Evolutionary conservation across 768 basidiomycete genomes (phyloP).

Genomic region (Coprinopsis strossmayeri): DNA sequence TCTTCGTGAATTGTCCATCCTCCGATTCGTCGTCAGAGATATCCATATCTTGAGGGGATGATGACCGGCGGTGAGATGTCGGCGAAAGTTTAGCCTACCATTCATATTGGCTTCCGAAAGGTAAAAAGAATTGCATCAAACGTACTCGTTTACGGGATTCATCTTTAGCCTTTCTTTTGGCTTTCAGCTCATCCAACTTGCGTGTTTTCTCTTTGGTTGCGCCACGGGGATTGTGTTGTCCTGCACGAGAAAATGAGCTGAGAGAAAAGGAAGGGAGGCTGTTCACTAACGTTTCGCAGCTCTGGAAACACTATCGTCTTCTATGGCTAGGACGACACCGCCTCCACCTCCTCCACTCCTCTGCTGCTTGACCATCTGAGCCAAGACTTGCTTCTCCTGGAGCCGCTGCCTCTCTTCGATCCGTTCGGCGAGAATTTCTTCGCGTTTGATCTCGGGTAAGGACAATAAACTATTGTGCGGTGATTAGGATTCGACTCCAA

Average conservation of each 20-base stretch:
- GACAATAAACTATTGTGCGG: slow-evolving; percentile 51
- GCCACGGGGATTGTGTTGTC: slow-evolving; percentile 68
- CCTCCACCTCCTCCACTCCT: slow-evolving; percentile 36
- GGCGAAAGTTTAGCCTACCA: slow-evolving; percentile 29
- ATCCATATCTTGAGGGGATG: slow-evolving; percentile 83
- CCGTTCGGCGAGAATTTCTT: slow-evolving; percentile 76
- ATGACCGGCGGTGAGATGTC: slow-evolving; percentile 64
- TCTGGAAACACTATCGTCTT: slow-evolving; percentile 57
- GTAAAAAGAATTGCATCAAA: neutral
- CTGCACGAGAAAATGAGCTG: slow-evolving; percentile 28
- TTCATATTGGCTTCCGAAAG: neutral
- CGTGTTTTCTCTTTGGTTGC: slow-evolving; percentile 75
- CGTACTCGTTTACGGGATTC: slow-evolving; percentile 72
- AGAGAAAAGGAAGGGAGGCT: slow-evolving; percentile 10
- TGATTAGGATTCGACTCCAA: neutral
- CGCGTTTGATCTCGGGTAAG: slow-evolving; percentile 85
- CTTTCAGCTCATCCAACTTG: slow-evolving; percentile 81
- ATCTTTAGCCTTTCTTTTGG: slow-evolving; percentile 80
- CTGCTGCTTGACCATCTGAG: slow-evolving; percentile 68
- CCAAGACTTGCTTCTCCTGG: slow-evolving; percentile 63
- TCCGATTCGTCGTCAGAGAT: slow-evolving; percentile 83
- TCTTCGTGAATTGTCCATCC: slow-evolving; percentile 70
- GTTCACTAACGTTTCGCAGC: slow-evolving; percentile 61
- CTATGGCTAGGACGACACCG: slow-evolving; percentile 23
- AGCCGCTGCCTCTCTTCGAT: slow-evolving; percentile 74